These are phyloP conservation scores for Cytospora leucostoma DNA, from an alignment of 2,329 filamentous ascomycete species.

Conservation along the genomic window DNA sequence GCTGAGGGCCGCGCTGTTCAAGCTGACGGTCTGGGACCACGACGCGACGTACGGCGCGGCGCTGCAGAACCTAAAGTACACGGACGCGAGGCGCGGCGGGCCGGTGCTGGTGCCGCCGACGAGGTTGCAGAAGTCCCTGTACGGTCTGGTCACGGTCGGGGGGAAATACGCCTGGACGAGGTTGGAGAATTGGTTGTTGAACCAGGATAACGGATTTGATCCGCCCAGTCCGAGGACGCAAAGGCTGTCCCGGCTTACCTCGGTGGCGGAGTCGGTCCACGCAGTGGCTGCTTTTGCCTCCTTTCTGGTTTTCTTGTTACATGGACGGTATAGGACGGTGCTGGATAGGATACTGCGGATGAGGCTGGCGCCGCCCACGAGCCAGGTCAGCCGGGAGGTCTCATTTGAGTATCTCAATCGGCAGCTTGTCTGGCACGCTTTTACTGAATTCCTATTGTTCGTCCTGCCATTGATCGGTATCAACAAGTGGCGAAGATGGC, in stretches of 20 bases:
- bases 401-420: constrained; percentile 97
- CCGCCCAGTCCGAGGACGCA: constrained; percentile 53
- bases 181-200: constrained; percentile 85
- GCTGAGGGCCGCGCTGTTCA: constrained; percentile 81
- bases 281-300: constrained; percentile 80
- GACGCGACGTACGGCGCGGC: constrained; percentile 92
- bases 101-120: constrained; percentile 69
- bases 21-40: constrained; percentile 95
- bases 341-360: constrained; percentile 83
- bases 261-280: constrained; percentile 69
- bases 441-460: constrained; percentile 97
- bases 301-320: constrained; percentile 87
- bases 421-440: constrained; percentile 99
- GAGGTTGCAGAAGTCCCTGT: constrained; percentile 79
- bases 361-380: constrained; percentile 80
- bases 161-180: constrained; percentile 89
- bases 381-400: constrained; percentile 84
- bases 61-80: constrained; percentile 87
- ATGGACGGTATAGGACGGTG: constrained; percentile 87
- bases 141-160: constrained; percentile 82
- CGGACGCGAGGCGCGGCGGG: constrained; percentile 72
- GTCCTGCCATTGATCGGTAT: constrained; percentile 96
- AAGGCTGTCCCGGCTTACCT: constrained; percentile 69
- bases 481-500: constrained; percentile 86
- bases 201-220: constrained; percentile 74